Conservation (phyloP, 768 basidiomycete genomes). For the Tephrocybe sp. region DNA sequence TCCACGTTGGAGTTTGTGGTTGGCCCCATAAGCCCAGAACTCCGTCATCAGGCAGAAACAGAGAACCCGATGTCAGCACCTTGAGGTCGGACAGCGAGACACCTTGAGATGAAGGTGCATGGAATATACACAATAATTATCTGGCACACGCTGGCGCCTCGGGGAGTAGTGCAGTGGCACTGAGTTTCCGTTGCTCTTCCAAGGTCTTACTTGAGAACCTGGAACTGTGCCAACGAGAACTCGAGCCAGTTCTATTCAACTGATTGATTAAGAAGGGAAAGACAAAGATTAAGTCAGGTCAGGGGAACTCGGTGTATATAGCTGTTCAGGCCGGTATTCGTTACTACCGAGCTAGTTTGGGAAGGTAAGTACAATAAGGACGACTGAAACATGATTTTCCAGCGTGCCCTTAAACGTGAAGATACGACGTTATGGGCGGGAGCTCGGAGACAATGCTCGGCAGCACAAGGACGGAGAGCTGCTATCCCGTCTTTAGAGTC, state of each 20-base stretch:
- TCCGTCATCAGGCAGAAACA: conserved; percentile 7
- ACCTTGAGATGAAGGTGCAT: conserved; percentile 1
- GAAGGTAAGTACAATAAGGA: no score
- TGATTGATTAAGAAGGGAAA: neutral
- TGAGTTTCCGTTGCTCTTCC: no score
- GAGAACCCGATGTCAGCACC: neutral
- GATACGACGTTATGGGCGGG: neutral
- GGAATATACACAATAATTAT: no score
- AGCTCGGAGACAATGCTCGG: conserved; percentile 3
- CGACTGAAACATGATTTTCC: no score
- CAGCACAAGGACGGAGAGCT: neutral
- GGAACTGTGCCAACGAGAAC: neutral
- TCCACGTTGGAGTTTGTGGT: conserved; percentile 4
- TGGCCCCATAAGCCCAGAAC: conserved; percentile 9
- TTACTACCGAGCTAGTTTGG: no score
- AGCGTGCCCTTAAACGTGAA: neutral
- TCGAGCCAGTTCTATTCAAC: neutral
- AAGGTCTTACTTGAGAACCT: neutral
- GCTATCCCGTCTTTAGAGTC: neutral
- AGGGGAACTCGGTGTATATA: no score
- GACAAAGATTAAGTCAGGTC: no score
- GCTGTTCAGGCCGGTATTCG: no score
- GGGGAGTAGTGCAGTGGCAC: neutral
- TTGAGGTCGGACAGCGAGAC: conserved; percentile 3
- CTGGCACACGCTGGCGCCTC: neutral